Conservation (phyloP, 257 asterid genomes). For the Fraxinus americana region DNA sequence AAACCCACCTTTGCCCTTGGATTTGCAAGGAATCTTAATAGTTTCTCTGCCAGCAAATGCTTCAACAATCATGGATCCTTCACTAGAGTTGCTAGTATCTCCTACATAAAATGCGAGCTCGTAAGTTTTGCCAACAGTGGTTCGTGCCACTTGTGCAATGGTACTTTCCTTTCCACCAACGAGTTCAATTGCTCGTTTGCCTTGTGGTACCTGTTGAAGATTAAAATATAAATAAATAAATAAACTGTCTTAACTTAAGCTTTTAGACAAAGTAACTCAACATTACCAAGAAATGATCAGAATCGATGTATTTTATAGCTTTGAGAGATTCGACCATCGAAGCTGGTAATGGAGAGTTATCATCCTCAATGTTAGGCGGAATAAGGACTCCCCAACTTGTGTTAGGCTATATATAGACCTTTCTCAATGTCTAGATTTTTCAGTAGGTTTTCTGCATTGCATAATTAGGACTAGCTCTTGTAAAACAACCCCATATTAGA, state of each 20-base stretch:
- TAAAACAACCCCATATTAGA: neutral
- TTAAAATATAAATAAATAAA: neutral
- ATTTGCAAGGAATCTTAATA: conserved; percentile 72
- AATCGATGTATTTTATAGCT: conserved; percentile 85
- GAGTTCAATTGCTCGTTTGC: conserved; percentile 81
- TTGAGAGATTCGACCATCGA: conserved; percentile 98
- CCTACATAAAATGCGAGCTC: conserved; percentile 78
- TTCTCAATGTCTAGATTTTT: conserved; percentile 91
- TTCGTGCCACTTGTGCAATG: conserved; percentile 76
- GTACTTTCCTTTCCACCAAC: conserved; percentile 98
- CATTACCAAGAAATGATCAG: conserved; percentile 69
- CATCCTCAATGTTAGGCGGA: conserved; percentile 96
- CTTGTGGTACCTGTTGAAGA: conserved; percentile 49
- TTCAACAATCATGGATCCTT: conserved; percentile 91
- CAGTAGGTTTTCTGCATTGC: conserved; percentile 78
- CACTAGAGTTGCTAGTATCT: conserved; percentile 88
- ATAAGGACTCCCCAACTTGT: conserved; percentile 90
- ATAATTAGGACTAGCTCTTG: neutral
- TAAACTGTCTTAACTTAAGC: neutral
- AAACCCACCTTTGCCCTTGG: conserved; percentile 87
- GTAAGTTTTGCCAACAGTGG: conserved; percentile 63
- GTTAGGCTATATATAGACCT: conserved; percentile 91
- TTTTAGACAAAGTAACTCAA: neutral
- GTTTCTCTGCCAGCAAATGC: conserved; percentile 86
- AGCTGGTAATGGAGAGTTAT: conserved; percentile 87